Base-by-base conservation (phyloP, 1,284 basidiomycete genomes). In the Puccinia horiana region DNA sequence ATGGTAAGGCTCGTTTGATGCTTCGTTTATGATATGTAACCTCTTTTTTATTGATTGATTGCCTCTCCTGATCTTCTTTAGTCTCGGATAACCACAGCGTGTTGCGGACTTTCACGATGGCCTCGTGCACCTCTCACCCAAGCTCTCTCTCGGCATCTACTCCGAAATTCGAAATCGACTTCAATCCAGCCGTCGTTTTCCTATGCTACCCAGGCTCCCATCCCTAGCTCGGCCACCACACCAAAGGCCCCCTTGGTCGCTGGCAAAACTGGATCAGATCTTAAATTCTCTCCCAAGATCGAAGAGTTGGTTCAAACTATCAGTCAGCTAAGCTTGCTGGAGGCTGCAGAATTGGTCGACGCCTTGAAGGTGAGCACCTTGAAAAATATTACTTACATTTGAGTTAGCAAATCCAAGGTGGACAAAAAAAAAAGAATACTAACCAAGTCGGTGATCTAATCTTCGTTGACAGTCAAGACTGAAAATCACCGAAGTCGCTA, bases 401-500 rank as follows among this genome's bases (percentile, higher is more conserved):
- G 26, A 8, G 42, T 9, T 9, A 52, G 20, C 12, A 52, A 52
- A 23, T 4, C 18, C 16, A 9, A 12, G 18, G 61, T 40, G 18
- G 29, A 40, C 1, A 40, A 18, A 49, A n/a, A n/a, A 8, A 20
- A 40, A 23, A n/a, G 61, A 49, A 44, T n/a, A 47, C 56, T 72
- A 16, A 47, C 44, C 47, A 9, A 12, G 49, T 29, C 35, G n/a
- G 20, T n/a, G 14, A 61, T 56, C 1, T 29, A 23, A 40, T 69
- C 23, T 32, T 52, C 9, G 26, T 58, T 61, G 54, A 6, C 83
- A 97, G 95, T 91, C 93, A 82, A 92, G 94, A 83, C 88, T 99
- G 83, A 99, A 99, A 88, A 99, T 99, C 85, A 94, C 96, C 88
- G 97, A 99, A 89, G 94, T 99, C 86, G 95, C 95, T 42, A 92